A percentile compares a stretch with the other conserved stretches of the same genome.
Conservation (phyloP, 78 protist genomes). For the Dictyostelium firmibasis region DNA sequence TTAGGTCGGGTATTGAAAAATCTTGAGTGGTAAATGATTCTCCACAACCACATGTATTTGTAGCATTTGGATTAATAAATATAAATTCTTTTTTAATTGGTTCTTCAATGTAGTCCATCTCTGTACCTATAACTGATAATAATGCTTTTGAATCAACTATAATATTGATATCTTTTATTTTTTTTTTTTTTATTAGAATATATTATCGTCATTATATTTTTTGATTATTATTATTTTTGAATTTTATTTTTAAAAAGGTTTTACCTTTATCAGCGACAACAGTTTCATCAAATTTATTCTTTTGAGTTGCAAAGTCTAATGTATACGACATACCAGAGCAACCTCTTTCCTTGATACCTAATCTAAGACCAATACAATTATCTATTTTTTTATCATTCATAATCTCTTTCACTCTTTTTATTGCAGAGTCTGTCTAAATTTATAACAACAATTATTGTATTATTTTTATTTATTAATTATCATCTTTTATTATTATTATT, state of each 20-base stretch:
- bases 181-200: not conserved
- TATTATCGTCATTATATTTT: not conserved
- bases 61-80: conserved; percentile 95
- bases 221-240: no score
- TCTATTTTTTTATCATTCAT: conserved; percentile 51
- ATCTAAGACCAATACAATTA: conserved; percentile 62
- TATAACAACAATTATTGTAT: no score
- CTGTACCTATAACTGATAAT: conserved; percentile 92
- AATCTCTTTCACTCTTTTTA: conserved; percentile 47
- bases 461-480: no score
- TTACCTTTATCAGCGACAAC: conserved; percentile 76
- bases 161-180: conserved; percentile 80
- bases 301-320: conserved; percentile 87
- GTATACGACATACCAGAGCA: conserved; percentile 94
- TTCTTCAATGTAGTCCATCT: conserved; percentile 92
- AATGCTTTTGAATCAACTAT: conserved; percentile 91
- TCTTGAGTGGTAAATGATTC: conserved; percentile 85
- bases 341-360: conserved; percentile 88
- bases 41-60: conserved; percentile 96
- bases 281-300: conserved; percentile 71
- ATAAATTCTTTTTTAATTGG: conserved; percentile 88
- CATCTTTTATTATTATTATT: not conserved
- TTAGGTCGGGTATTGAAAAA: conserved; percentile 9
- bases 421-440: conserved; percentile 69
- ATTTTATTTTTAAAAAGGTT: no score